Evolutionary conservation across 164 flowering plant species (phyloP), one percentile per base, ranked within the genome.

Genomic region (Buxus sempervirens): DNA sequence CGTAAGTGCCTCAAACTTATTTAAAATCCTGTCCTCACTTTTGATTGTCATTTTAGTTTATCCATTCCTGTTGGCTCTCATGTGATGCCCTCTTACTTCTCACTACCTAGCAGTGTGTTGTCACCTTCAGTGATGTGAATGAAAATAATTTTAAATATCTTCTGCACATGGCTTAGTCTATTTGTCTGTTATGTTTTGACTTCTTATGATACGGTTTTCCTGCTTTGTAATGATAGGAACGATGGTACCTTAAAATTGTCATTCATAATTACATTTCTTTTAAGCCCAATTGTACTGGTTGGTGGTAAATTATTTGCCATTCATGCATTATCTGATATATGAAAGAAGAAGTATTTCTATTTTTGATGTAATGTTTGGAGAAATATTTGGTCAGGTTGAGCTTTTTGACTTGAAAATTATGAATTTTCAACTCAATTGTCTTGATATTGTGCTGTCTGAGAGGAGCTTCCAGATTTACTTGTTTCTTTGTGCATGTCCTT

Each of bases 1-100:
- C 65, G 97, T 91, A 82, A 78, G 81, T 32, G 28, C 25, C 24
- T 61, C 56, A 38, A 19, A 25, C 48, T 42, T 45, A 19, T 5
- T 16, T 49, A 2, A 1, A 25, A 20, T 13, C 20, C 18, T 16
- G 12, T 14, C 68, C 42, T 55, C 21, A 21, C 36, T 41, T 65
- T 65, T 49, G 14, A 27, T 21, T 57, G 42, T 59, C 57, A 23
- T 67, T 60, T 27, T 12, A 22, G 49, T 62, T 20, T 10, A 16
- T 6, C 0, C 15, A 6, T 19, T 22, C 25, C 20, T 25, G 21
- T n/a, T 15, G 36, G 5, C n/a, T 10, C 57, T 62, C 36, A 19
- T 62, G 56, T 36, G 23, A n/a, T 54, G 5, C 28, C 24, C 58
- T 27, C 38, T 32, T 10, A 45, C 51, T 15, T 15, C 51, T 45